Evolutionary conservation across 2,329 filamentous ascomycete genomes (phyloP).

Genomic region (Leptographium wingfieldii): DNA sequence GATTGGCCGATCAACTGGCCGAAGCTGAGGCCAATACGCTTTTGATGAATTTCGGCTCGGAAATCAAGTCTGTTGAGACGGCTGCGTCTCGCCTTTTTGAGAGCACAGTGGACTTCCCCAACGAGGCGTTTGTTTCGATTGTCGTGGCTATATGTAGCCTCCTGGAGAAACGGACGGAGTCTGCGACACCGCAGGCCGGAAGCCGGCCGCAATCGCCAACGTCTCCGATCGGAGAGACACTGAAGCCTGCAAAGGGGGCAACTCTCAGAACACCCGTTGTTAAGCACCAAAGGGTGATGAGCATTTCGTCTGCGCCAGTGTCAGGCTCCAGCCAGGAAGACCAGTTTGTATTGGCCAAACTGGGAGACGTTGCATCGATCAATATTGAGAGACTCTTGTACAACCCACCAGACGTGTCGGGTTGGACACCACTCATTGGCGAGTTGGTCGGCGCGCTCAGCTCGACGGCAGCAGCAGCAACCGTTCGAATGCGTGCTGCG

Average conservation of each 20-base stretch:
- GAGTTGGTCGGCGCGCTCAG: slow-evolving; percentile 41
- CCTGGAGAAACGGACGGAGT: slow-evolving; percentile 31
- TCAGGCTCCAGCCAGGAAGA: slow-evolving; percentile 47
- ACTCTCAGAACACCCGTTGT: slow-evolving; percentile 22
- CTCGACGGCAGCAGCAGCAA: slow-evolving; percentile 32
- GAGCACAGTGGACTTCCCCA: slow-evolving; percentile 83
- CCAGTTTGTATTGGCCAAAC: slow-evolving; percentile 58
- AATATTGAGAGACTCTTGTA: slow-evolving; percentile 64
- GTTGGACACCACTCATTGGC: slow-evolving; percentile 57
- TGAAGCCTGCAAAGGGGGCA: slow-evolving; percentile 5
- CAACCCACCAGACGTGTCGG: slow-evolving; percentile 53
- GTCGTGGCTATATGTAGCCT: slow-evolving; percentile 63
- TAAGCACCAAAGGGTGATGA: slow-evolving; percentile 30
- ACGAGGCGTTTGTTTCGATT: slow-evolving; percentile 66
- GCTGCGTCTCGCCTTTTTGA: slow-evolving; percentile 80
- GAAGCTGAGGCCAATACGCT: slow-evolving; percentile 39
- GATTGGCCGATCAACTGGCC: slow-evolving; percentile 31
- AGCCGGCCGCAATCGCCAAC: slow-evolving; percentile 13
- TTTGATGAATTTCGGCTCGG: slow-evolving; percentile 58
- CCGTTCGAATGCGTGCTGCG: slow-evolving; percentile 47
- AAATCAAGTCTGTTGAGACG: slow-evolving; percentile 79
- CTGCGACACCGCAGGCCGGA: slow-evolving; percentile 16
- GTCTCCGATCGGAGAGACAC: neutral
- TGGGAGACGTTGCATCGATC: slow-evolving; percentile 58
- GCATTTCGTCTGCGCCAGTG: slow-evolving; percentile 30